Conservation (phyloP, 78 protist genomes). For the Parvularia atlantis region DNA sequence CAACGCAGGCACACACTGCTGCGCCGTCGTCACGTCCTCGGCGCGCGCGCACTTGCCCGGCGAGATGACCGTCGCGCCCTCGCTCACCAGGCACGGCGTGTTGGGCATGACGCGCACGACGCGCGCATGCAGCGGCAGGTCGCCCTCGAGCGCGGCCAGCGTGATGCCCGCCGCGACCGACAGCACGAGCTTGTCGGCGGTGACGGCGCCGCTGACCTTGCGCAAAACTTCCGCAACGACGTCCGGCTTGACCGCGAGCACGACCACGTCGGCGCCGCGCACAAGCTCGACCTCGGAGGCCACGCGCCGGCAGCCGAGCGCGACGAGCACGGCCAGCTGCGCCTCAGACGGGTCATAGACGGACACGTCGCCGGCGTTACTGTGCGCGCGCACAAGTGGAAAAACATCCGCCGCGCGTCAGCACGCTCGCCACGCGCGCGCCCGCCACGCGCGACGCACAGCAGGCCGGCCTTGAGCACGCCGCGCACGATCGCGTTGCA, state of each 20-base stretch:
- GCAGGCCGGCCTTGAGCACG: too few relatives aligned
- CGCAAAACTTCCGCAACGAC: not conserved
- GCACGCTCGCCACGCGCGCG: too few relatives aligned
- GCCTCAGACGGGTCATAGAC: too few relatives aligned
- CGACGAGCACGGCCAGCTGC: too few relatives aligned
- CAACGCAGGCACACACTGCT: too few relatives aligned
- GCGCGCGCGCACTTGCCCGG: not conserved
- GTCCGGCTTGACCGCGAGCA: slow-evolving; percentile 39
- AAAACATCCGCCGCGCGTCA: too few relatives aligned
- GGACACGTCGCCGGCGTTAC: too few relatives aligned
- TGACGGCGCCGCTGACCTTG: not conserved
- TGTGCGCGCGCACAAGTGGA: too few relatives aligned
- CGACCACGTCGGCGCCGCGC: not conserved
- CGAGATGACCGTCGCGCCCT: slow-evolving; percentile 5
- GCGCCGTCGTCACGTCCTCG: slow-evolving; percentile 19
- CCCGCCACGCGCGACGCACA: too few relatives aligned
- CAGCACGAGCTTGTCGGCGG: slow-evolving; percentile 5
- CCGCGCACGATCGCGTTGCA: too few relatives aligned
- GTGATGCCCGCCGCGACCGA: slow-evolving; percentile 47
- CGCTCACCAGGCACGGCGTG: slow-evolving; percentile 29
- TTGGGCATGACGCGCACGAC: slow-evolving; percentile 61
- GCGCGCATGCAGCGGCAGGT: not conserved
- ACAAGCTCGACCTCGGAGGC: not conserved
- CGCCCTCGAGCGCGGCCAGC: not conserved
- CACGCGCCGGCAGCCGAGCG: not conserved